These are phyloP conservation scores for Dipteronia dyeriana DNA, from an alignment of 345 rosid genomes.

Conservation along the genomic window DNA sequence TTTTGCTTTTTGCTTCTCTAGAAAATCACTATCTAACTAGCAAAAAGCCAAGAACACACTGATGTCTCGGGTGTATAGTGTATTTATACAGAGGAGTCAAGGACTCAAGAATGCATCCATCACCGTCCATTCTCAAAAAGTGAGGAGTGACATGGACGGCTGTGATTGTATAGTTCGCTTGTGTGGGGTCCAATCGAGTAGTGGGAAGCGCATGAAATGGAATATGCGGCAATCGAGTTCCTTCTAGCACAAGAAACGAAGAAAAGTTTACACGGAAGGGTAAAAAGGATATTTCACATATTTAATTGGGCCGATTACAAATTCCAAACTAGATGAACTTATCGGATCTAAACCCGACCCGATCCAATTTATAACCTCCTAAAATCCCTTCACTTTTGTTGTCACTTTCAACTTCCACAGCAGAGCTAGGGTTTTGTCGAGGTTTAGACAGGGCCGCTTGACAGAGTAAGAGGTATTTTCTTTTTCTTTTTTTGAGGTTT, in stretches of 20 bases:
- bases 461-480: slow-evolving; percentile 5
- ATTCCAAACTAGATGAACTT: not conserved
- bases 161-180: slow-evolving; percentile 1
- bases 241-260: not conserved
- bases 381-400: not conserved
- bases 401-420: not conserved
- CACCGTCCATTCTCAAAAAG: slow-evolving; percentile 23
- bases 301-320: not conserved
- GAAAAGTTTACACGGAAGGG: not conserved
- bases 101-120: not conserved
- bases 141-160: slow-evolving; percentile 7
- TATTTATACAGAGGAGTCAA: not conserved
- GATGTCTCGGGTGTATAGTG: not conserved
- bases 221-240: not conserved
- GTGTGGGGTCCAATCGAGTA: not conserved
- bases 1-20: not conserved
- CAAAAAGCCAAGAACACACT: not conserved
- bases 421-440: slow-evolving; percentile 10
- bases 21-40: no score
- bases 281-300: not conserved
- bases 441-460: slow-evolving; percentile 5
- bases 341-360: not conserved
- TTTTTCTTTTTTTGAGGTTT: not conserved
- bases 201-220: not conserved
- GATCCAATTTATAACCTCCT: accelerated